Conservation (phyloP, 1,284 basidiomycete species). For the Fistulina hepatica region DNA sequence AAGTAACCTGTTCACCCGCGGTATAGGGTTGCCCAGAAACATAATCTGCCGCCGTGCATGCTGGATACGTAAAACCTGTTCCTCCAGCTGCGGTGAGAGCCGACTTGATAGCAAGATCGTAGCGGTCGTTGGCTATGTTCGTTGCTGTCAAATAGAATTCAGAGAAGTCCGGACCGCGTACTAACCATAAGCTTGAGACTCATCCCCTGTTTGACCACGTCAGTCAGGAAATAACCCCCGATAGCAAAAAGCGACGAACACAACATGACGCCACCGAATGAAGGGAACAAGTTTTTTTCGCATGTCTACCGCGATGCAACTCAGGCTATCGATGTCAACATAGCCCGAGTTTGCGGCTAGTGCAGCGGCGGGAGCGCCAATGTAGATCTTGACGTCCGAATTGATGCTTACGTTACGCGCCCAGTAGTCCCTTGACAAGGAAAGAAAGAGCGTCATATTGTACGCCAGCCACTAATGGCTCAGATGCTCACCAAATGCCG, state of each 20-base stretch:
- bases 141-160: conserved; percentile 34
- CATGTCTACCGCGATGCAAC: conserved; percentile 34
- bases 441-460: background rate
- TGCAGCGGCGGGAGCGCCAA: conserved; percentile 33
- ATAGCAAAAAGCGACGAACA: conserved; percentile 4
- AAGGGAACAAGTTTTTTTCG: conserved; percentile 33
- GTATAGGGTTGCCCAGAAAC: conserved; percentile 15
- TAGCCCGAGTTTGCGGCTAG: conserved; percentile 40
- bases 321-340: conserved; percentile 31
- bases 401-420: conserved; percentile 48
- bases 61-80: conserved; percentile 17
- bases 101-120: conserved; percentile 41
- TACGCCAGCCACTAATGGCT: background rate
- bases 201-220: conserved; percentile 6
- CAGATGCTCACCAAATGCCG: conserved; percentile 34
- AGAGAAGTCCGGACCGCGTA: conserved; percentile 38
- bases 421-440: conserved; percentile 44
- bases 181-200: conserved; percentile 11
- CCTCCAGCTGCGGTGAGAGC: conserved; percentile 28
- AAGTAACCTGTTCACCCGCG: conserved; percentile 16
- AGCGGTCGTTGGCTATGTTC: conserved; percentile 37
- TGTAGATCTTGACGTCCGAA: conserved; percentile 48
- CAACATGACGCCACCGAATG: conserved; percentile 62
- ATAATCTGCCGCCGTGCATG: conserved; percentile 18
- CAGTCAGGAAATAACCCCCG: background rate